Evolutionary conservation across 352 stramenopile species (phyloP).

Genomic region (Thraustotheca clavata): DNA sequence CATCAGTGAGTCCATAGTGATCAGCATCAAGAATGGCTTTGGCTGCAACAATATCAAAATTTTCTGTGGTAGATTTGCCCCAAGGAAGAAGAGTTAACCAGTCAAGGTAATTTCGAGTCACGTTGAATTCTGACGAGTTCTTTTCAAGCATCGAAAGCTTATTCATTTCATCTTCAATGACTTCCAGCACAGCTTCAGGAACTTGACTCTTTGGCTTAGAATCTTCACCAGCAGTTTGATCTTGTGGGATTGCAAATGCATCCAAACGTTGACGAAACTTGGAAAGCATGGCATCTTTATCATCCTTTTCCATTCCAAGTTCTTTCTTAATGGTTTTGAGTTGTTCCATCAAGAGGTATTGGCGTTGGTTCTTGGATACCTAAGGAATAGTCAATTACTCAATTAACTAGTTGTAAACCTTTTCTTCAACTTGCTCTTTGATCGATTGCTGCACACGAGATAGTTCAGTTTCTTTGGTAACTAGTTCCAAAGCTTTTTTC

Average conservation of each 20-base stretch:
- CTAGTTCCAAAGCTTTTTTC: conserved; percentile 93
- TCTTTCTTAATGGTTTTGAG: conserved; percentile 99
- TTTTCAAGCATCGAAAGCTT: conserved; percentile 97
- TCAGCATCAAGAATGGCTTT: conserved; percentile 93
- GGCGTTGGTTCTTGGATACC: conserved; percentile 96
- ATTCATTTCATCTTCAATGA: conserved; percentile 97
- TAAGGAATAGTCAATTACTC: conserved; percentile 75
- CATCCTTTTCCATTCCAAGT: conserved; percentile 98
- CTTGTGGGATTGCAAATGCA: conserved; percentile 26
- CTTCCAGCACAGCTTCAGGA: conserved; percentile 75
- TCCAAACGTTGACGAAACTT: conserved; percentile 92
- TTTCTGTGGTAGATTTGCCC: conserved; percentile 93
- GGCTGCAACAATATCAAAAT: conserved; percentile 93
- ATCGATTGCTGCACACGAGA: conserved; percentile 97
- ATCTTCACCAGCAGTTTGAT: conserved; percentile 18
- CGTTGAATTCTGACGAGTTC: conserved; percentile 98
- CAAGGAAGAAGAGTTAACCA: conserved; percentile 97
- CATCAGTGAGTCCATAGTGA: conserved; percentile 97
- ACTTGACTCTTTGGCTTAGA: conserved; percentile 31
- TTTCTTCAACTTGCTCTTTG: conserved; percentile 85
- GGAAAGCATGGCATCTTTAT: conserved; percentile 96
- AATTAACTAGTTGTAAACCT: conserved; percentile 24
- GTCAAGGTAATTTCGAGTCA: conserved; percentile 98
- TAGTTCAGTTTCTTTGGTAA: conserved; percentile 96
- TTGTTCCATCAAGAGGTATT: conserved; percentile 98